Percentiles rank a stretch among this genome's conserved stretches.
Evolutionary conservation across 441 rosid genomes (phyloP).

Genomic region (Populus hybrid): DNA sequence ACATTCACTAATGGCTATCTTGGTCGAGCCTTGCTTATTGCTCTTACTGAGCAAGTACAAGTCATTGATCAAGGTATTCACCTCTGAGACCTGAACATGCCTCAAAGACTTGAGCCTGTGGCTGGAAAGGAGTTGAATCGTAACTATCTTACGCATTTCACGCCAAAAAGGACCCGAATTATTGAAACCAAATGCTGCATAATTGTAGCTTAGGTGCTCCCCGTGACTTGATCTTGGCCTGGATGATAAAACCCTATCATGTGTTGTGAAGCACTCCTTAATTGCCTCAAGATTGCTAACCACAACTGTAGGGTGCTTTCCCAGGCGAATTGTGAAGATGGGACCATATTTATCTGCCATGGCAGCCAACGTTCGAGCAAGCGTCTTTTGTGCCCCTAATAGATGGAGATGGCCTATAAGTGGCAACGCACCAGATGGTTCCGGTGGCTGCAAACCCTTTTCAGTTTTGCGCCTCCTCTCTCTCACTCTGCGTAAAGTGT

Average conservation of each 20-base stretch:
- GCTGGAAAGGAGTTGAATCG: conserved; percentile 17
- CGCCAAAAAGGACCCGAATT: conserved; percentile 6
- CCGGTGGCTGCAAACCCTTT: neutral
- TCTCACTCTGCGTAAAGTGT: neutral
- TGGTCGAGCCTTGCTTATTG: neutral
- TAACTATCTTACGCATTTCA: conserved; percentile 1
- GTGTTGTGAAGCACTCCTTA: conserved; percentile 20
- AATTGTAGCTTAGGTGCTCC: conserved; percentile 18
- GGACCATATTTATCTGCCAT: conserved; percentile 12
- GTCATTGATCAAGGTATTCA: conserved; percentile 11
- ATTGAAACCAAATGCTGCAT: conserved; percentile 17
- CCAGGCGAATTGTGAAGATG: conserved; percentile 18
- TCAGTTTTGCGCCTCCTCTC: neutral
- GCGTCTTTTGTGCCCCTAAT: neutral
- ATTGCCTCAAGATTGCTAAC: conserved; percentile 4
- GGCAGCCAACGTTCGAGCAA: conserved; percentile 9
- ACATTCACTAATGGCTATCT: conserved; percentile 9
- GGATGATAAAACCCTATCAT: conserved; percentile 15
- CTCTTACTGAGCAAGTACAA: neutral
- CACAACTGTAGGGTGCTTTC: conserved; percentile 12
- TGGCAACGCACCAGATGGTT: conserved; percentile 15
- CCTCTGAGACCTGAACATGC: conserved; percentile 16
- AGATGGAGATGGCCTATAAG: conserved; percentile 23
- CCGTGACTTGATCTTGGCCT: conserved; percentile 18
- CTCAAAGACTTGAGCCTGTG: conserved; percentile 12